phyloP scores from a whole-genome alignment of 2,329 filamentous ascomycete species.

The Aotearoamyces nothofagi region DNA sequence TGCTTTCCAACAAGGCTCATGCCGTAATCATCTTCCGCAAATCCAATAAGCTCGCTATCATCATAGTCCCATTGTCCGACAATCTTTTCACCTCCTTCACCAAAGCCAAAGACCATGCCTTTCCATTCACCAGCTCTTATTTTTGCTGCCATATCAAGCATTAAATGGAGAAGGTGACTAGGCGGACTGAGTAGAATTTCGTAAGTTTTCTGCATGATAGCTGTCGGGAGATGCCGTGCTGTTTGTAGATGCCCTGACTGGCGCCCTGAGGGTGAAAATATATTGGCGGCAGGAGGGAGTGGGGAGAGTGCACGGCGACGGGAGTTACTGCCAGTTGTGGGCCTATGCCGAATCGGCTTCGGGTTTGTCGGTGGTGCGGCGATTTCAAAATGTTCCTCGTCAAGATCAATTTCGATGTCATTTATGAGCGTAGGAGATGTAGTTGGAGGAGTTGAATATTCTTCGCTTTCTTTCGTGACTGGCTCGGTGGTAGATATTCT shows the following conservation, averaged over 20 bases:
- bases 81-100: constrained; percentile 21
- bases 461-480: constrained; percentile 4
- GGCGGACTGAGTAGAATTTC: constrained; percentile 71
- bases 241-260: constrained; percentile 26
- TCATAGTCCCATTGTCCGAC: constrained; percentile 1
- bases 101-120: constrained; percentile 39
- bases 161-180: constrained; percentile 59
- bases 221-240: constrained; percentile 37
- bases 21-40: constrained; percentile 1
- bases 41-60: constrained; percentile 1
- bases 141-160: constrained; percentile 66
- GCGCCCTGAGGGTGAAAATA: constrained; percentile 37
- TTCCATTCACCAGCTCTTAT: constrained; percentile 53
- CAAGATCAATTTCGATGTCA: constrained; percentile 24
- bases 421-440: constrained; percentile 27
- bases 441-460: constrained; percentile 14
- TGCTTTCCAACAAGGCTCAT: constrained; percentile 1
- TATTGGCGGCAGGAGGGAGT: constrained; percentile 50
- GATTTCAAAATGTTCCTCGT: constrained; percentile 21
- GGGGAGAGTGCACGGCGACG: constrained; percentile 45
- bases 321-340: constrained; percentile 34
- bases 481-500: neutral
- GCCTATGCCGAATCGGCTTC: constrained; percentile 30
- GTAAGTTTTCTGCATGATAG: constrained; percentile 62
- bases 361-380: constrained; percentile 16